Evolutionary conservation across 2,329 filamentous ascomycete genomes (phyloP).

Genomic region (Neocucurbitaria cava): DNA sequence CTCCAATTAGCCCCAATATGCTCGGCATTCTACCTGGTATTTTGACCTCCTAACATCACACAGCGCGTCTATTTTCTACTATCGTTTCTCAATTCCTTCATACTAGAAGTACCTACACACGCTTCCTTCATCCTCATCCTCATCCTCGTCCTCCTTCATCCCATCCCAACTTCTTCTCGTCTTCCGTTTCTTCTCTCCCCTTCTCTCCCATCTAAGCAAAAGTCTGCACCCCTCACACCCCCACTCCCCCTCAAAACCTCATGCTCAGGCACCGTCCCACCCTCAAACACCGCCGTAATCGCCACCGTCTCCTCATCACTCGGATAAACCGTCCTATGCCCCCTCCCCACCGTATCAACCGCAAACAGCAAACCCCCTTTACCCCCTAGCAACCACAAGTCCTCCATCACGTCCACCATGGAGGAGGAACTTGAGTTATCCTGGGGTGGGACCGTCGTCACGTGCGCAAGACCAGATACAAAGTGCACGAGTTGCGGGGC

Average conservation of each 20-base stretch:
- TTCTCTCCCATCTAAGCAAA: background rate
- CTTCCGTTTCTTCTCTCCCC: background rate
- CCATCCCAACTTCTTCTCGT: background rate
- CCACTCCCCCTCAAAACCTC: constrained; percentile 5
- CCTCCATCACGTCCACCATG: too few relatives aligned
- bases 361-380: constrained; percentile 42
- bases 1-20: background rate
- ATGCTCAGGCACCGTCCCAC: constrained; percentile 28
- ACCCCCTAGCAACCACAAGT: constrained; percentile 44
- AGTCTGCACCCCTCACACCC: background rate
- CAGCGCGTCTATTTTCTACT: too few relatives aligned
- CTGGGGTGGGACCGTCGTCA: constrained; percentile 42
- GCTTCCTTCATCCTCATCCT: background rate
- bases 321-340: constrained; percentile 44
- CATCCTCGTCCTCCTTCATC: background rate
- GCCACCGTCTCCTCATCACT: constrained; percentile 38
- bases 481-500: constrained; percentile 44
- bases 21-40: background rate
- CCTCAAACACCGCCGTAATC: constrained; percentile 36
- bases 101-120: too few relatives aligned
- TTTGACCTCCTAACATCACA: background rate
- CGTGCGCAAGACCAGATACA: constrained; percentile 41
- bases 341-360: constrained; percentile 37
- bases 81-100: too few relatives aligned
- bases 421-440: constrained; percentile 15